Evolutionary conservation across 1,284 basidiomycete species (phyloP), one percentile per base, ranked within the genome.

Genomic region (Moesziomyces sp.): DNA sequence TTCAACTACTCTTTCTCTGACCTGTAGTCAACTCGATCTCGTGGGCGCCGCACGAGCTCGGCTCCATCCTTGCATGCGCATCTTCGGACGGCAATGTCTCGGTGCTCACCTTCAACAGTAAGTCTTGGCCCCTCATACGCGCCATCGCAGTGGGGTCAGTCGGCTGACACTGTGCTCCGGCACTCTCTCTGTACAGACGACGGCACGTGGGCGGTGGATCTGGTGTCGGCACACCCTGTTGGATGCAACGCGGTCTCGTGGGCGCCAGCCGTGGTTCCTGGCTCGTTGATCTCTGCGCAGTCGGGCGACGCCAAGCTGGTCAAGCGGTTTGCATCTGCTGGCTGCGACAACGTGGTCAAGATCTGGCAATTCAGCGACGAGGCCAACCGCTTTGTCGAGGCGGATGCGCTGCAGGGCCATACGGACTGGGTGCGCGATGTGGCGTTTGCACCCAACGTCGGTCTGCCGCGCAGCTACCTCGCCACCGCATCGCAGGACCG

Each of bases 51-150:
- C 94, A 97, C 79, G 96, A 98, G 84, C 89, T 98, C 14, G 96
- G 97, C 56, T 93, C 97, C 0, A 95, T 97, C 76, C 88, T 99
- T 47, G 95, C 94, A 1, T 99, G 96, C 81, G 96, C 96, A 1
- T 96, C 93, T n/a, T 97, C 94, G 3, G 96, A 99, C 84, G 96
- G 96, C 72, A 97, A 97, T 84, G 90, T 99, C 52, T 98, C 96
- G 9, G 94, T 99, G 26, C 87, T 99, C 65, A 93, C 92, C 8
- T 99, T 99, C 88, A 96, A 97, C 89, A 93, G 94, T 94, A 77
- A 72, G 90, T 87, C 30, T 10, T 10, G 0, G 5, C 26, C 11
- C 30, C 30, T 33, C 30, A 13, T 28, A 33, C 30, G 13, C 30
- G 1, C 13, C 13, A 13, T 11, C 2, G 11, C 30, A 33, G 13